Evolutionary conservation across 2,329 filamentous ascomycete genomes (phyloP).

Genomic region (Microcyclospora pomicola): DNA sequence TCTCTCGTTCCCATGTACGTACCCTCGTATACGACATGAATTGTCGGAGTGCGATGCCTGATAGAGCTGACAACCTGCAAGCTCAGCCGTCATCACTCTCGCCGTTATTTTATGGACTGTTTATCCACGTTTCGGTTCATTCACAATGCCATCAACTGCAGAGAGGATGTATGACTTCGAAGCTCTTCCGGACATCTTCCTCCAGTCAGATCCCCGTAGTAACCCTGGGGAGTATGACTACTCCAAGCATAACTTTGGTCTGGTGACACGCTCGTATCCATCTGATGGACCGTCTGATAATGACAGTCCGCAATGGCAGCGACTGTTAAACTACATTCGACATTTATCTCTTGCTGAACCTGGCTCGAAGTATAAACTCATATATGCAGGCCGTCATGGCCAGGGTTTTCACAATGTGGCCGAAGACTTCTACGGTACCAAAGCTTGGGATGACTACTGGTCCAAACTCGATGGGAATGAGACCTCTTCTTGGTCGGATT

Average conservation of each 20-base stretch:
- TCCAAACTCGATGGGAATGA: constrained; percentile 49
- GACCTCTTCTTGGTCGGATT: constrained; percentile 49
- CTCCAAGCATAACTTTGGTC: constrained; percentile 29
- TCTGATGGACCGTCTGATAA: constrained; percentile 28
- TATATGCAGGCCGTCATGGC: constrained; percentile 57
- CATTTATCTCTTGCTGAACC: constrained; percentile 35
- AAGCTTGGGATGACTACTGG: constrained; percentile 58
- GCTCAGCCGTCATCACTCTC: too few species aligned
- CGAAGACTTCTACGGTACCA: constrained; percentile 52
- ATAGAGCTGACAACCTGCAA: too few species aligned
- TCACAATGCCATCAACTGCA: too few species aligned
- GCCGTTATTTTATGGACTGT: too few species aligned
- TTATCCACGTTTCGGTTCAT: too few species aligned
- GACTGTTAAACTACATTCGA: constrained; percentile 45
- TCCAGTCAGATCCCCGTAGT: too few species aligned
- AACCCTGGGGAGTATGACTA: constrained; percentile 1
- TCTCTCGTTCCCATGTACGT: too few species aligned
- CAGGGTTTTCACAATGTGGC: constrained; percentile 44
- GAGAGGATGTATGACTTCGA: too few species aligned
- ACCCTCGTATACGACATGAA: too few species aligned
- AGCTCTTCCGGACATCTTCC: too few species aligned
- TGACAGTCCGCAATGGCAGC: constrained; percentile 47
- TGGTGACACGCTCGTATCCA: constrained; percentile 33
- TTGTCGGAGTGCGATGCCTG: too few species aligned
- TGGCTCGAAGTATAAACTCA: constrained; percentile 47